phyloP scores from a whole-genome alignment of 495 filamentous ascomycete species.

The Aspergillus funiculosus region DNA sequence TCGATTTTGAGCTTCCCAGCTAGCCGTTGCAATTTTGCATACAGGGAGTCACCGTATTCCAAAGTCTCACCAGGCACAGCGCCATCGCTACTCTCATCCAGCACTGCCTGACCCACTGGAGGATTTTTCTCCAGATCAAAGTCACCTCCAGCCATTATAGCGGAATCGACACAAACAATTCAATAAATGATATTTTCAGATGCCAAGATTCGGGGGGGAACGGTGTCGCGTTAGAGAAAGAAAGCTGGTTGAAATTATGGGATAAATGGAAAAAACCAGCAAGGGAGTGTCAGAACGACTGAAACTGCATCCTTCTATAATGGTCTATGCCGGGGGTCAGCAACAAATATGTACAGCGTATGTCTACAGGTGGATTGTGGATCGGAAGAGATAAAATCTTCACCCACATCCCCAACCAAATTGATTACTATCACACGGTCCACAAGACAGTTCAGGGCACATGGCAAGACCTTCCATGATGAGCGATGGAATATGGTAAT shows the following conservation, averaged over 20 bases:
- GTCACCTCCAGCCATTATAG: conserved; percentile 24
- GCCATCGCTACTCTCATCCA: conserved; percentile 46
- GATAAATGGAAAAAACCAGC: not conserved
- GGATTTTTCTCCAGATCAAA: conserved; percentile 40
- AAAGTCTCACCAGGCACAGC: conserved; percentile 60
- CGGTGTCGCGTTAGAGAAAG: too few species aligned
- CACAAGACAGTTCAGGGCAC: too few species aligned
- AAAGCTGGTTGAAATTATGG: too few species aligned
- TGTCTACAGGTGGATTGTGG: too few species aligned
- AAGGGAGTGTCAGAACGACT: too few species aligned
- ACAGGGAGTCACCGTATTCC: conserved; percentile 52
- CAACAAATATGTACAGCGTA: conserved; percentile 16
- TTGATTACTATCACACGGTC: conserved; percentile 7
- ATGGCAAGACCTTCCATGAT: too few species aligned
- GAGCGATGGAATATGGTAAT: too few species aligned
- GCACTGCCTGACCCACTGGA: conserved; percentile 32
- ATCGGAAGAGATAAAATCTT: conserved; percentile 13
- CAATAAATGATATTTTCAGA: too few species aligned
- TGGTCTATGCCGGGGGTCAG: conserved; percentile 10
- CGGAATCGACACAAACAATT: conserved; percentile 4
- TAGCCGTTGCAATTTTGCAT: conserved; percentile 63
- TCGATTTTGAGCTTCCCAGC: conserved; percentile 68
- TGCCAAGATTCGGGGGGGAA: too few species aligned
- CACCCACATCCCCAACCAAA: not conserved
- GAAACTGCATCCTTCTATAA: conserved; percentile 24